These are phyloP conservation scores for Colletotrichum lindemuthianum DNA, from an alignment of 2,329 filamentous ascomycete species.

Conservation along the genomic window DNA sequence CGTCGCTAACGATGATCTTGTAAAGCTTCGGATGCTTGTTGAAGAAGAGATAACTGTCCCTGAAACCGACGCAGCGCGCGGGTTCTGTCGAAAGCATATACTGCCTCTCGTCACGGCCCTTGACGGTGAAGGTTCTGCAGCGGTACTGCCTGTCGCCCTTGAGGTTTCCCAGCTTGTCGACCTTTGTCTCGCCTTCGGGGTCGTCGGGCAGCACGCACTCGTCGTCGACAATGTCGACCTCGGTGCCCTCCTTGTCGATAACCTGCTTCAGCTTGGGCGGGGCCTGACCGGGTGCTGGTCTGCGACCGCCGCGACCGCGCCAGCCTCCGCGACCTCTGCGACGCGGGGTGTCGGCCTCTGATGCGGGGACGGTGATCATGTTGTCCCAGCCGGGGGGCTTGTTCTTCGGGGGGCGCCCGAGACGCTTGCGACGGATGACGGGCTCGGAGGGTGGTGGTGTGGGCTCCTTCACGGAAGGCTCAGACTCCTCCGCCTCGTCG, in stretches of 20 bases:
- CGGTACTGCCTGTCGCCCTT: constrained; percentile 89
- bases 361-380: constrained; percentile 65
- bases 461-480: constrained; percentile 58
- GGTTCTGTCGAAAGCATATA: constrained; percentile 99
- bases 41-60: constrained; percentile 98
- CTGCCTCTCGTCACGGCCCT: constrained; percentile 82
- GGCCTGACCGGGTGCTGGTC: constrained; percentile 75
- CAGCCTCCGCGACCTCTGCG: constrained; percentile 77
- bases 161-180: constrained; percentile 88
- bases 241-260: constrained; percentile 92
- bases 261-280: constrained; percentile 84
- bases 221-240: constrained; percentile 89
- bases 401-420: constrained; percentile 90
- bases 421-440: constrained; percentile 77
- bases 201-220: constrained; percentile 92
- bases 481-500: constrained; percentile 52
- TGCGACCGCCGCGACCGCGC: constrained; percentile 72
- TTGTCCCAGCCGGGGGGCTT: constrained; percentile 81
- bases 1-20: constrained; percentile 97
- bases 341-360: constrained; percentile 68
- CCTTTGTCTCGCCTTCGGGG: constrained; percentile 88
- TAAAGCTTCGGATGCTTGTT: constrained; percentile 96
- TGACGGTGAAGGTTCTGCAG: constrained; percentile 93
- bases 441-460: constrained; percentile 62
- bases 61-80: constrained; percentile 94